Percentiles rank a stretch among this genome's conserved stretches.
Conservation (phyloP, 495 filamentous ascomycete genomes). For the Hyaloscypha bicolor region DNA sequence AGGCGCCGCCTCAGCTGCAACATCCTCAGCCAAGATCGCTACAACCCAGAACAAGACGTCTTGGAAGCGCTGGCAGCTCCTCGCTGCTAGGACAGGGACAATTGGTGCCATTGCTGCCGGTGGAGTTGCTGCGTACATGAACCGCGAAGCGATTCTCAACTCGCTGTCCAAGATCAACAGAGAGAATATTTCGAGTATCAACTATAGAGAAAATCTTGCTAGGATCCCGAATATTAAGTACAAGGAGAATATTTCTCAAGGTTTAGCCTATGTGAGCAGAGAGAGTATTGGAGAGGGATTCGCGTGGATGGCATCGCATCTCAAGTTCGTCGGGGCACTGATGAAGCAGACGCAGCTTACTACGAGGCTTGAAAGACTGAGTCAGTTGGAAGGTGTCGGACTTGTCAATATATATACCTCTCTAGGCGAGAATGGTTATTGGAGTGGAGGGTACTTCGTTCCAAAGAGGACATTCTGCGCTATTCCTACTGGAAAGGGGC, state of each 20-base stretch:
- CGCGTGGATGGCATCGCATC: conserved; percentile 79
- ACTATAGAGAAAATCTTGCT: conserved; percentile 8
- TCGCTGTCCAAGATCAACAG: conserved; percentile 10
- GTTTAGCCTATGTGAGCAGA: conserved; percentile 22
- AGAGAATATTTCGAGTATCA: conserved; percentile 12
- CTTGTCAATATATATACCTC: conserved; percentile 41
- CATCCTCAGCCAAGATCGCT: conserved; percentile 19
- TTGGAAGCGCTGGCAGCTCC: conserved; percentile 71
- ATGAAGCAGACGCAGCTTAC: conserved; percentile 74
- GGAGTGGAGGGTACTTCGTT: conserved; percentile 56
- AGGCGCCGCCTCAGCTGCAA: conserved; percentile 32
- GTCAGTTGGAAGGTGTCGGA: conserved; percentile 26
- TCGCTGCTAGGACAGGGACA: conserved; percentile 81
- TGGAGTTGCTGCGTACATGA: conserved; percentile 81
- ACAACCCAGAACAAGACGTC: conserved; percentile 16
- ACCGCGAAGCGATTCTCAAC: conserved; percentile 67
- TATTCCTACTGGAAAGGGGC: conserved; percentile 33
- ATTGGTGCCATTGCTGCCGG: conserved; percentile 79
- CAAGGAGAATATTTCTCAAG: conserved; percentile 13
- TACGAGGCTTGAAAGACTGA: conserved; percentile 44
- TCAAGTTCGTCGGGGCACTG: conserved; percentile 90
- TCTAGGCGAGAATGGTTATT: conserved; percentile 52
- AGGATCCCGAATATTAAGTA: conserved; percentile 14
- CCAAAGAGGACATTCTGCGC: conserved; percentile 56
- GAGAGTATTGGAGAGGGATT: conserved; percentile 43